These are phyloP conservation scores for Ligustrum vulgare DNA, from an alignment of 257 asterid genomes.

Conservation along the genomic window DNA sequence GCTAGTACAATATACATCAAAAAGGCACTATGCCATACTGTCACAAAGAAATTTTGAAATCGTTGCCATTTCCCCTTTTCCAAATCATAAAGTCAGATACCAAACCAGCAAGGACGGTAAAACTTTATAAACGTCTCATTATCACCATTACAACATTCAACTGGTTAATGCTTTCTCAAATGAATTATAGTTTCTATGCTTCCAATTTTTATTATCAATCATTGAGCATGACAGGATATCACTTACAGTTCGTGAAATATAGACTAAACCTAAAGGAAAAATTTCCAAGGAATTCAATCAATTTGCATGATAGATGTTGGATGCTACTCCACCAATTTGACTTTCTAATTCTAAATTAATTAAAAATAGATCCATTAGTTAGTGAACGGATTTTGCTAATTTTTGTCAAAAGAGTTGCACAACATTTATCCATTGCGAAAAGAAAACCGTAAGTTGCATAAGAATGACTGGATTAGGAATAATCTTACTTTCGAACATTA, in stretches of 20 bases:
- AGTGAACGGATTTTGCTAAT: slow-evolving; percentile 15
- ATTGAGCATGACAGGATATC: neutral
- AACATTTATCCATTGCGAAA: slow-evolving; percentile 9
- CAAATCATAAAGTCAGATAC: slow-evolving; percentile 3
- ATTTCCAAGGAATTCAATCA: neutral
- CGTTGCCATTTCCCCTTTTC: neutral
- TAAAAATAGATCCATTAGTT: neutral
- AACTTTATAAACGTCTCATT: neutral
- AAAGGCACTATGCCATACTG: neutral
- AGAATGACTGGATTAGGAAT: slow-evolving; percentile 14
- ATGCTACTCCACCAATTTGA: slow-evolving; percentile 7
- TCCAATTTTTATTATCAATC: neutral
- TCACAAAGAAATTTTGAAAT: neutral
- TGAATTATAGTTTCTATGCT: neutral
- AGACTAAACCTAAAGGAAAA: slow-evolving; percentile 1
- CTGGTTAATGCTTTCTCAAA: slow-evolving; percentile 11
- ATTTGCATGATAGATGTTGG: neutral
- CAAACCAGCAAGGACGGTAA: neutral
- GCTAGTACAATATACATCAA: neutral
- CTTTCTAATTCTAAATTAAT: slow-evolving; percentile 10
- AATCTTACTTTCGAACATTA: slow-evolving; percentile 67
- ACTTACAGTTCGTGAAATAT: slow-evolving; percentile 12
- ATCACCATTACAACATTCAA: slow-evolving; percentile 1
- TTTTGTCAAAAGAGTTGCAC: neutral
- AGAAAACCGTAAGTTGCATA: slow-evolving; percentile 10